These are phyloP conservation scores for Vararia minispora DNA, from an alignment of 768 basidiomycete genomes.

Conservation along the genomic window DNA sequence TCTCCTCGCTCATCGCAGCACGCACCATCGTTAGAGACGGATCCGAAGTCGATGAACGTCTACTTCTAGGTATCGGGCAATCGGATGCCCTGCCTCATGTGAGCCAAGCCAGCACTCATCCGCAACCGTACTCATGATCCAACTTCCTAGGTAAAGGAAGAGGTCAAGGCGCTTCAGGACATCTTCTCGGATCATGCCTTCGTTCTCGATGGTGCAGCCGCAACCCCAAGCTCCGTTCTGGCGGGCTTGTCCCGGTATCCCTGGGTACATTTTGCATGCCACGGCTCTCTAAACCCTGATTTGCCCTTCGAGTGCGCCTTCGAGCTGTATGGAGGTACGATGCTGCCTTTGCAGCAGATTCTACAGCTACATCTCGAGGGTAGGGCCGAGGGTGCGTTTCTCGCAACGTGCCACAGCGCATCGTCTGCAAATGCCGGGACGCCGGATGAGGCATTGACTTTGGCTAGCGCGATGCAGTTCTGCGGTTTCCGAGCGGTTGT, in stretches of 20 bases:
- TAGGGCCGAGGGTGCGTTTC: conserved; percentile 8
- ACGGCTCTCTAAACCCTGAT: conserved; percentile 1
- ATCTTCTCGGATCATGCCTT: conserved; percentile 2
- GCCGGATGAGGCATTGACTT: conserved; percentile 10
- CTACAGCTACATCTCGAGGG: no score
- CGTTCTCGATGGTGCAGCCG: background rate
- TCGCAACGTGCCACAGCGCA: conserved; percentile 9
- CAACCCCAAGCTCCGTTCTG: background rate
- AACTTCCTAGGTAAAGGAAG: background rate
- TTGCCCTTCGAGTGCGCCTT: conserved; percentile 4
- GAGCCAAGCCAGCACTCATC: no score
- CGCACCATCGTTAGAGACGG: no score
- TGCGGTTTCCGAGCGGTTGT: conserved; percentile 8
- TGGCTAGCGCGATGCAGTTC: conserved; percentile 11
- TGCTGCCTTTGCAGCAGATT: no score
- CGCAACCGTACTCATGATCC: no score
- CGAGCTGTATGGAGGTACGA: no score
- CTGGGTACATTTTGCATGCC: conserved; percentile 8
- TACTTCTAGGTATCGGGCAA: no score
- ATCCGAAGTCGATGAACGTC: no score
- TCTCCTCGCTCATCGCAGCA: conserved; percentile 7
- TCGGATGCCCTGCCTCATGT: no score
- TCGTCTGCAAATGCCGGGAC: background rate
- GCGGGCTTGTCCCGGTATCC: background rate
- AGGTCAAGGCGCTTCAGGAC: conserved; percentile 2